Evolutionary conservation across 495 filamentous ascomycete species (phyloP).

Genomic region (Daldinia decipiens): DNA sequence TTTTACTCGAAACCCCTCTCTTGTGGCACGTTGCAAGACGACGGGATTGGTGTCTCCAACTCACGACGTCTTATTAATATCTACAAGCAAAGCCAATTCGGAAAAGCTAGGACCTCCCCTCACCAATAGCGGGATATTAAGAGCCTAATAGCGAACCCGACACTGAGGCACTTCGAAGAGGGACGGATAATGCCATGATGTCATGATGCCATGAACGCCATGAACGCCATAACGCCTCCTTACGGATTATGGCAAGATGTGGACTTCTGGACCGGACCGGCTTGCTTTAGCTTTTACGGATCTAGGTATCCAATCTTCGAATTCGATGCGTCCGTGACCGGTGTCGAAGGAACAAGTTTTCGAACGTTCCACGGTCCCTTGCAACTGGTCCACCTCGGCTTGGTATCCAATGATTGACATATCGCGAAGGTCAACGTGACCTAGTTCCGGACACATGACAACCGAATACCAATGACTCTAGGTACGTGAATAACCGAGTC

Average conservation of each 20-base stretch:
- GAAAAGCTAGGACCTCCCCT: slow-evolving; percentile 38
- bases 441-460: slow-evolving; percentile 38
- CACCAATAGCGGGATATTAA: slow-evolving; percentile 33
- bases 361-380: slow-evolving; percentile 41
- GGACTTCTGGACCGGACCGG: slow-evolving; percentile 41
- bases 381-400: slow-evolving; percentile 31
- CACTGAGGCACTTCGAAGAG: background rate
- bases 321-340: slow-evolving; percentile 24
- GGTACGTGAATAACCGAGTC: slow-evolving; percentile 34
- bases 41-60: slow-evolving; percentile 42
- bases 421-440: slow-evolving; percentile 36
- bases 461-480: slow-evolving; percentile 36
- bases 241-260: slow-evolving; percentile 23
- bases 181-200: slow-evolving; percentile 7
- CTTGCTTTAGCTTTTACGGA: slow-evolving; percentile 30
- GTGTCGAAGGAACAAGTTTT: slow-evolving; percentile 45
- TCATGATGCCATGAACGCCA: slow-evolving; percentile 4
- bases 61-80: slow-evolving; percentile 32
- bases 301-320: slow-evolving; percentile 37
- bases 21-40: slow-evolving; percentile 42
- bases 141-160: slow-evolving; percentile 29
- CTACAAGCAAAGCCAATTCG: slow-evolving; percentile 23
- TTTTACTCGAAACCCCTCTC: slow-evolving; percentile 32
- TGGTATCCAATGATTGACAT: slow-evolving; percentile 41
- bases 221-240: slow-evolving; percentile 5